phyloP scores from a whole-genome alignment of 176 grass and related monocot species.

The Cenchrus americanus region DNA sequence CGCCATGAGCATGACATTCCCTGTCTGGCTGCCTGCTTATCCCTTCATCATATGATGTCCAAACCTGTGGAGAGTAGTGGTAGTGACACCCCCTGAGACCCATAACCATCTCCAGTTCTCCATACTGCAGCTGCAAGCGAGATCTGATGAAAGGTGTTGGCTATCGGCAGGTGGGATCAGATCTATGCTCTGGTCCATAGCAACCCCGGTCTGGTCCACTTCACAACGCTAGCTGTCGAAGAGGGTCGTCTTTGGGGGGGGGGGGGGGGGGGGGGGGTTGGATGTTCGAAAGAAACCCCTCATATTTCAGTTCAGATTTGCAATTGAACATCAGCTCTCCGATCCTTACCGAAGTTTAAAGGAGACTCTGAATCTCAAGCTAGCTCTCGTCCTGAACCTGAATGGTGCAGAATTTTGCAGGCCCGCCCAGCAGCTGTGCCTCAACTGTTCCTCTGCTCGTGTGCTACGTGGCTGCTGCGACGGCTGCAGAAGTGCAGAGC shows the following conservation, averaged over 20 bases:
- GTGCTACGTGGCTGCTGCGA: neutral
- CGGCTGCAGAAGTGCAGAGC: neutral
- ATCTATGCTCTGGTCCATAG: neutral
- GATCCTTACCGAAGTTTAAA: neutral
- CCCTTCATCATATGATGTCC: neutral
- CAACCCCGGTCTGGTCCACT: neutral
- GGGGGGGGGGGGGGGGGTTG: no score
- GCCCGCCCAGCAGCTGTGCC: neutral
- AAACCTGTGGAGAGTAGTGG: neutral
- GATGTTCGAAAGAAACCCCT: no score
- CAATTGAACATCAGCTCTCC: no score
- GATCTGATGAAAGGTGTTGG: neutral
- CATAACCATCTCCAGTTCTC: constrained; percentile 13
- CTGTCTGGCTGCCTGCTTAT: neutral
- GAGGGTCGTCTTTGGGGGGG: neutral
- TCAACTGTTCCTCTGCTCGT: neutral
- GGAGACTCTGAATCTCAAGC: neutral
- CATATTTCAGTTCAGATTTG: neutral
- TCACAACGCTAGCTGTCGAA: neutral
- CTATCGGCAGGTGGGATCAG: neutral
- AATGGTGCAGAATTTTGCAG: neutral
- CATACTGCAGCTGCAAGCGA: neutral
- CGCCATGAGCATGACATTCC: constrained; percentile 33
- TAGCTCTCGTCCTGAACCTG: neutral
- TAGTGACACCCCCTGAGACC: neutral